These are phyloP conservation scores for Colletotrichum sp. DNA, from an alignment of 2,329 filamentous ascomycete species.

Conservation along the genomic window DNA sequence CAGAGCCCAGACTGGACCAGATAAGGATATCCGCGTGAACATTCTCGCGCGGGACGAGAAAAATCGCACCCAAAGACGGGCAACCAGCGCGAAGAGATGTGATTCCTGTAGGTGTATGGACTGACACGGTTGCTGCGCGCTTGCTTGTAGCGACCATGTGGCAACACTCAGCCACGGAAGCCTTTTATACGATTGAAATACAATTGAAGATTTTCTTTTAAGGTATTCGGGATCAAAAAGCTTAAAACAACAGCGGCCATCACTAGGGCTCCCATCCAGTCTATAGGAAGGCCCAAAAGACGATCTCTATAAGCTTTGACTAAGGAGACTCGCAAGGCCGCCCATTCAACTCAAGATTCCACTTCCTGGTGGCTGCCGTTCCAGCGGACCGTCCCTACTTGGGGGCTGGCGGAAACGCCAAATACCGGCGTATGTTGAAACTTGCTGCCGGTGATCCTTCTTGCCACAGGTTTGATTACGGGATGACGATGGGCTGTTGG, in stretches of 20 bases:
- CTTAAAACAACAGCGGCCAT: not conserved
- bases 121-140: not conserved
- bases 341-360: not conserved
- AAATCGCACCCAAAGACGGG: not conserved
- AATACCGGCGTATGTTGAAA: not conserved
- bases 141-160: not conserved
- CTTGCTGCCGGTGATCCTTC: not conserved
- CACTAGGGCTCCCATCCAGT: not conserved
- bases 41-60: not conserved
- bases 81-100: not conserved
- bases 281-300: not conserved
- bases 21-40: not conserved
- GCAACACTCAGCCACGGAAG: not conserved
- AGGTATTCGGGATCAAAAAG: not conserved
- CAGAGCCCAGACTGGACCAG: not conserved
- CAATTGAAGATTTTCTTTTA: not conserved
- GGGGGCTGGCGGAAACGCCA: not conserved
- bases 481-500: not conserved
- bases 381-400: not conserved
- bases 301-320: not conserved
- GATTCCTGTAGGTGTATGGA: not conserved
- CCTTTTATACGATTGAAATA: not conserved
- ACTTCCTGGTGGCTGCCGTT: not conserved
- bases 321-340: not conserved
- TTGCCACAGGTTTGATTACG: not conserved